Evolutionary conservation across 192 early-diverging fungal genomes (phyloP).

Genomic region (Rhizoclosmatium globosum): DNA sequence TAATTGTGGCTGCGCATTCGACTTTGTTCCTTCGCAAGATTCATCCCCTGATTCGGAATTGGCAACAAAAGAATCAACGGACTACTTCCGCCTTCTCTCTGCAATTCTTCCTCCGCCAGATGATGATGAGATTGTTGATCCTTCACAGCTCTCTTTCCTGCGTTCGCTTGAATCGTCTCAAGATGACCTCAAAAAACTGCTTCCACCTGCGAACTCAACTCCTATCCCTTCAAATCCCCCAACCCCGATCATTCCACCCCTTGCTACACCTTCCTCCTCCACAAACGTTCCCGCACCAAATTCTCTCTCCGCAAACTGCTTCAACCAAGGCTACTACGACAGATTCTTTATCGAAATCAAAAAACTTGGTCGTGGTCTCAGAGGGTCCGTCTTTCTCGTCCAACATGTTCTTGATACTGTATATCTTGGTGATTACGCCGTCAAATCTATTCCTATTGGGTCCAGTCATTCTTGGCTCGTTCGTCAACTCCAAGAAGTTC

Average conservation of each 20-base stretch:
- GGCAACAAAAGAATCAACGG: not conserved
- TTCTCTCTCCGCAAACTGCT: conserved; percentile 38
- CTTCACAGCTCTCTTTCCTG: not conserved
- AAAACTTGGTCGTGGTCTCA: conserved; percentile 88
- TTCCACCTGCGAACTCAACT: not conserved
- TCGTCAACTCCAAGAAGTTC: conserved; percentile 92
- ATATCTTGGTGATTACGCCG: conserved; percentile 76
- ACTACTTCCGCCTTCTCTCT: not conserved
- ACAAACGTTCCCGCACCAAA: not conserved
- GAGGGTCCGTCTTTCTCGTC: conserved; percentile 91
- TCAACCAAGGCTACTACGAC: conserved; percentile 96
- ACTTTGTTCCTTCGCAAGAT: not conserved
- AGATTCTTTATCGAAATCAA: conserved; percentile 88
- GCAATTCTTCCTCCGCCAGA: not conserved
- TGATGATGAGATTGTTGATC: not conserved
- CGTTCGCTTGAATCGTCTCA: not conserved
- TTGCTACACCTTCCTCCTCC: not conserved
- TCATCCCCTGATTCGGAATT: not conserved
- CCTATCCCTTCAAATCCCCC: not conserved
- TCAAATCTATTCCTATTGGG: conserved; percentile 95
- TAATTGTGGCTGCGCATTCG: conserved; percentile 6
- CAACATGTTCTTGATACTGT: conserved; percentile 59
- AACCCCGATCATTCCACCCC: not conserved
- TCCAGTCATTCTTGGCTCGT: conserved; percentile 89
- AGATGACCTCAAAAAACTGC: not conserved